These are phyloP conservation scores for Wickerhamiella galacta DNA, from an alignment of 805 yeast species.

Conservation along the genomic window DNA sequence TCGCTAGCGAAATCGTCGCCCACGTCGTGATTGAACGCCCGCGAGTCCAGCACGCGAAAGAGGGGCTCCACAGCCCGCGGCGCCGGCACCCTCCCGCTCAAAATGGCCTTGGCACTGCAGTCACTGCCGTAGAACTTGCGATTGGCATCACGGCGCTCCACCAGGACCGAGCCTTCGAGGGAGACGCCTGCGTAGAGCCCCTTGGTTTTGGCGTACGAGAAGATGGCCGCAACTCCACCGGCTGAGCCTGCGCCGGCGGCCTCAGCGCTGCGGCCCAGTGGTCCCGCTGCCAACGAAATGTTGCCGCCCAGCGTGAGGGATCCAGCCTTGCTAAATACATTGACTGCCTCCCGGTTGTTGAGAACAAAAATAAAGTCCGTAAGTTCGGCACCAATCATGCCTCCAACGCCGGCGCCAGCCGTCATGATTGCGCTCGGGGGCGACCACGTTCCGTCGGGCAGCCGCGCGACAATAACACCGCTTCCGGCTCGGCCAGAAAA, in stretches of 20 bases:
- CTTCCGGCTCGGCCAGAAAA: slow-evolving; percentile 97
- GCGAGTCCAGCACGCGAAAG: slow-evolving; percentile 68
- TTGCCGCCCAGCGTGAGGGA: slow-evolving; percentile 92
- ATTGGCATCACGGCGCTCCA: slow-evolving; percentile 96
- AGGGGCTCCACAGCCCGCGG: slow-evolving; percentile 84
- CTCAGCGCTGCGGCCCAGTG: slow-evolving; percentile 92
- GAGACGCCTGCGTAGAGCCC: slow-evolving; percentile 97
- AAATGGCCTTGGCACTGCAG: slow-evolving; percentile 74
- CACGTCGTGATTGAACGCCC: slow-evolving; percentile 43
- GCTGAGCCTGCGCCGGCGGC: slow-evolving; percentile 91
- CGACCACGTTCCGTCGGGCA: slow-evolving; percentile 94
- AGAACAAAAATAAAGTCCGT: slow-evolving; percentile 92
- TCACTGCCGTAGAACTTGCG: slow-evolving; percentile 81
- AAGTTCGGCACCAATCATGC: slow-evolving; percentile 89
- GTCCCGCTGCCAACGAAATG: slow-evolving; percentile 92
- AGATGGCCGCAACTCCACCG: slow-evolving; percentile 75
- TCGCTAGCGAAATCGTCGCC: slow-evolving; percentile 44
- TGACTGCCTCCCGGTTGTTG: slow-evolving; percentile 76
- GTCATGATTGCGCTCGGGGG: slow-evolving; percentile 92
- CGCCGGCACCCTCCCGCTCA: slow-evolving; percentile 76
- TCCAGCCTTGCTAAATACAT: slow-evolving; percentile 84
- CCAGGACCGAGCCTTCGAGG: slow-evolving; percentile 84
- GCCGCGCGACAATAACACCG: slow-evolving; percentile 83
- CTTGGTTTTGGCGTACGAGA: slow-evolving; percentile 86
- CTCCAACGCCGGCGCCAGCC: slow-evolving; percentile 98